A percentile compares a stretch with the other conserved stretches of the same genome.
Evolutionary conservation across 331 rosid species (phyloP).

Genomic region (Stylosanthes scabra): DNA sequence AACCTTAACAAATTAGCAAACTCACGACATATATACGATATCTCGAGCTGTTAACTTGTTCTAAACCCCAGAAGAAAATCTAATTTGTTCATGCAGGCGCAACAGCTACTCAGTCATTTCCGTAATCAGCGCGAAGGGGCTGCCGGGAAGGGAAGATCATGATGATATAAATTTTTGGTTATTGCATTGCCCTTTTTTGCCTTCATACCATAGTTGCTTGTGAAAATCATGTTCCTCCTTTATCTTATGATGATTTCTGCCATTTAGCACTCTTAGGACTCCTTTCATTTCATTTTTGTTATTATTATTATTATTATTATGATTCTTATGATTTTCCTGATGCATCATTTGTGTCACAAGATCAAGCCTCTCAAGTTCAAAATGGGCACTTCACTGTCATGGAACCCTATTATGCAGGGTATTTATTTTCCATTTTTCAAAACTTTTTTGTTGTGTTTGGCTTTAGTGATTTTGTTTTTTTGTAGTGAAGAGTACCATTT

Average conservation of each 20-base stretch:
- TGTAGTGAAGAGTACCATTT: constrained; percentile 21
- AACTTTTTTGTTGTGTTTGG: constrained; percentile 1
- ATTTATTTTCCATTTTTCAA: not conserved
- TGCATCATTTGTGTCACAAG: constrained; percentile 31
- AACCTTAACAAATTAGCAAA: constrained; percentile 8
- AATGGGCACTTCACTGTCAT: not conserved
- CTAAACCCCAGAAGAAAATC: constrained; percentile 12
- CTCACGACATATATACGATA: not conserved
- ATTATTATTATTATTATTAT: not conserved
- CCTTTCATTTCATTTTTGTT: constrained; percentile 39
- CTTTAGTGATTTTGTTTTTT: constrained; percentile 18
- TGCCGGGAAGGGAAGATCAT: constrained; percentile 70
- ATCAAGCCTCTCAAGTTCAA: not conserved
- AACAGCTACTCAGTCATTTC: constrained; percentile 92
- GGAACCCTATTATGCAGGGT: constrained; percentile 1
- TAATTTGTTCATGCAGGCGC: constrained; percentile 73
- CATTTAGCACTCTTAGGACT: constrained; percentile 29
- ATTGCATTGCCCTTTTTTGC: constrained; percentile 35
- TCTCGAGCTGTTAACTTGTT: constrained; percentile 12
- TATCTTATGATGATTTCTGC: constrained; percentile 25
- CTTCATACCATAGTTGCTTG: constrained; percentile 9
- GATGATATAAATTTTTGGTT: constrained; percentile 47
- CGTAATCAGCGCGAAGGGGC: constrained; percentile 87
- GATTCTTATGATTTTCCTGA: not conserved
- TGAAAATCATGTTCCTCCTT: constrained; percentile 14